Evolutionary conservation across 805 yeast genomes (phyloP).

Genomic region (Cyberlindnera xylosilytica): DNA sequence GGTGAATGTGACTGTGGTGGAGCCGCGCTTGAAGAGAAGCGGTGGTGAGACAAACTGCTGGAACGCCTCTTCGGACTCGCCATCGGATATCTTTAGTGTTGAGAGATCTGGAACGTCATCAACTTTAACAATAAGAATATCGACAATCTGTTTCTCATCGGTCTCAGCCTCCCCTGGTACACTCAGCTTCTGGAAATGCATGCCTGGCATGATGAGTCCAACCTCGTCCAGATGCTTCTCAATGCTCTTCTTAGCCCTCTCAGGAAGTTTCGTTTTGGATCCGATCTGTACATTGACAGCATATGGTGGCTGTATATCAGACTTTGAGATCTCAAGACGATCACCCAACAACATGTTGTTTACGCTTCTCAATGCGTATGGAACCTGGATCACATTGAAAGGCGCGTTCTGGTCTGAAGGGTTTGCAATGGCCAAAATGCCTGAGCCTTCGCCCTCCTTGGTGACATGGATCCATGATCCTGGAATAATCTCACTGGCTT

Average conservation of each 20-base stretch:
- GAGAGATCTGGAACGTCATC: constrained; percentile 38
- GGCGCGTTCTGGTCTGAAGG: constrained; percentile 34
- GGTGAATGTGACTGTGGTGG: constrained; percentile 28
- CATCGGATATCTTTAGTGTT: constrained; percentile 32
- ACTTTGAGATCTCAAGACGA: constrained; percentile 44
- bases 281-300: constrained; percentile 38
- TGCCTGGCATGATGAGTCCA: constrained; percentile 62
- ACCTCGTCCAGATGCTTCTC: constrained; percentile 46
- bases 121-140: constrained; percentile 24
- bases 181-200: constrained; percentile 31
- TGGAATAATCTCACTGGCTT: constrained; percentile 41
- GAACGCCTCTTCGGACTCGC: constrained; percentile 13
- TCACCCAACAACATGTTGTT: constrained; percentile 49
- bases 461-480: constrained; percentile 46
- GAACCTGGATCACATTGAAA: constrained; percentile 44
- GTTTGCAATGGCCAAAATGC: constrained; percentile 42
- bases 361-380: constrained; percentile 41
- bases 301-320: constrained; percentile 45
- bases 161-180: constrained; percentile 17
- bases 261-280: constrained; percentile 23
- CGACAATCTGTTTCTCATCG: constrained; percentile 18
- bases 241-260: constrained; percentile 31
- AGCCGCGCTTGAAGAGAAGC: constrained; percentile 39
- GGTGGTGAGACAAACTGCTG: constrained; percentile 43
- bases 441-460: constrained; percentile 41